Evolutionary conservation across 306 rosid genomes (phyloP), one percentile per base, ranked within the genome.

Genomic region (Prunus mume): DNA sequence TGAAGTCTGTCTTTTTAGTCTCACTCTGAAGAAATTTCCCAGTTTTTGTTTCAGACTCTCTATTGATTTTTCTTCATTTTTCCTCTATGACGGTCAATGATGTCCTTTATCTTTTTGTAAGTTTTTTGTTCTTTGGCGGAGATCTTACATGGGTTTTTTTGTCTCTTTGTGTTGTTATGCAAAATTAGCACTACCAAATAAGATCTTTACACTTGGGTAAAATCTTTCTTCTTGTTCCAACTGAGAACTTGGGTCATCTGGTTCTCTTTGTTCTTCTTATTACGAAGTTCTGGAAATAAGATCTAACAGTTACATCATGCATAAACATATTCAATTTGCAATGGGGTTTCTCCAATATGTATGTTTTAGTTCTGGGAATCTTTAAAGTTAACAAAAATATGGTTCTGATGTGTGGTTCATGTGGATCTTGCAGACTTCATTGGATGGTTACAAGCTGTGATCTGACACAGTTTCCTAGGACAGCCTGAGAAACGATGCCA

Each of bases 401-500:
- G 22, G 38, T 18, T 58, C 64, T 58, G 65, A 68, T 79, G 78
- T 71, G 72, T 78, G 65, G 74, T 79, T 73, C 73, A 22, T 73
- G 60, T 84, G 88, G 90, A 71, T 83, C 77, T 74, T 73, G 88
- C 90, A 85, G 89, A 79, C 70, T n/a, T 80, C 54, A 47, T 81
- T 80, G 60, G 73, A 78, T 79, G 85, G 49, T 84, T 78, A 64
- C 74, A 28, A 76, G 74, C 56, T 61, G 80, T 70, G 86, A 80
- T 84, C 78, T 76, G 80, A 69, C 32, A 32, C 75, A 74, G 24
- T 60, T 52, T 68, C 28, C 46, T 63, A 65, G 22, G 83, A 65
- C 34, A 83, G 83, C 71, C 81, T 57, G 89, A 91, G 93, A 88
- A 90, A 92, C 80, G 91, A 93, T 96, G 99, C 98, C 88, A 91